Percentiles rank a stretch among this genome's conserved stretches.
These are phyloP conservation scores for Gymnopus androsaceus DNA, from an alignment of 1,284 basidiomycete species.

Conservation along the genomic window DNA sequence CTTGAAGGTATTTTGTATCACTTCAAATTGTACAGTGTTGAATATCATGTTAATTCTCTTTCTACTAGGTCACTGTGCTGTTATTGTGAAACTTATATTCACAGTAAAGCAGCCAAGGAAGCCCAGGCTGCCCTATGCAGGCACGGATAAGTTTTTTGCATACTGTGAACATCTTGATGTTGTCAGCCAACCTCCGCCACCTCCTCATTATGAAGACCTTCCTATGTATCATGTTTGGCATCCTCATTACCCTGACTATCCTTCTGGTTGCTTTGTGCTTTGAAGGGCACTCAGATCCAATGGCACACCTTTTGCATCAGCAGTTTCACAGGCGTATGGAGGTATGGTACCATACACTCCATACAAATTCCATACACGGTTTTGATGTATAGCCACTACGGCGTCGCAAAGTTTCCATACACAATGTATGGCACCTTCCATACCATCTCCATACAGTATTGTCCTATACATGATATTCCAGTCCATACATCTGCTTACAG, in stretches of 20 bases:
- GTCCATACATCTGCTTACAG: too few relatives aligned
- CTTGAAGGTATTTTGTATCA: not conserved
- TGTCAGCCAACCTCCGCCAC: not conserved
- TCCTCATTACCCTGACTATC: not conserved
- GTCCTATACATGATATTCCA: too few relatives aligned
- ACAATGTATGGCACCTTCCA: too few relatives aligned
- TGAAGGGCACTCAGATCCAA: not conserved
- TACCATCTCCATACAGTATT: too few relatives aligned
- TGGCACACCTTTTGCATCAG: not conserved
- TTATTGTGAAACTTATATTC: not conserved
- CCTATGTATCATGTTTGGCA: not conserved
- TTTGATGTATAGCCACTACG: too few relatives aligned
- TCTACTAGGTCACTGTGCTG: not conserved
- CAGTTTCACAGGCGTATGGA: too few relatives aligned
- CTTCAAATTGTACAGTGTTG: too few relatives aligned
- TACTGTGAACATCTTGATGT: slow-evolving; percentile 1
- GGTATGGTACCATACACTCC: too few relatives aligned
- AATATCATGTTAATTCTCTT: not conserved
- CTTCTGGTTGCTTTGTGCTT: slow-evolving; percentile 1
- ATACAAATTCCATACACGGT: too few relatives aligned
- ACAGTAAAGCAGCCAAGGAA: not conserved
- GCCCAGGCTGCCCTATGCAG: not conserved
- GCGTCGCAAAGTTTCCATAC: too few relatives aligned
- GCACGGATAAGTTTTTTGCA: not conserved
- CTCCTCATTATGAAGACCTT: not conserved